Base-by-base conservation (phyloP, 371 early-diverging fungal genomes). In the Mortierella sp. region DNA sequence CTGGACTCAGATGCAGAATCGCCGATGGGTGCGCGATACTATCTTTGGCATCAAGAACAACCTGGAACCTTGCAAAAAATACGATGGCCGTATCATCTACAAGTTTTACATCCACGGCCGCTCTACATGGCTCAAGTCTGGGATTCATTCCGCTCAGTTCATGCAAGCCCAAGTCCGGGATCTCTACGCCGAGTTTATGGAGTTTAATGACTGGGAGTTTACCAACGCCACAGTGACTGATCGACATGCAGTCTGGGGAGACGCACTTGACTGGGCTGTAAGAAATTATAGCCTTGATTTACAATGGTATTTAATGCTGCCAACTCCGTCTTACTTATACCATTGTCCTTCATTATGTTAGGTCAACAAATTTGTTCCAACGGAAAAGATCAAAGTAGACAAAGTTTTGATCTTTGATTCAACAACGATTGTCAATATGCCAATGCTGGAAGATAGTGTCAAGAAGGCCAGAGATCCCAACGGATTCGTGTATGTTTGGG, bases 181-280 rank as follows among this genome's bases (percentile, higher is more conserved):
- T 4, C 87, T 86, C 39, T 86, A 88, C 68, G 85, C 84, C 5
- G 90, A 90, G 64, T 86, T 86, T 45, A 90, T 88, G 87, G 90
- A 90, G 74, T 88, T 84, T 75, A 73, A 85, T 54, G 90, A 90
- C 70, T 67, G 45, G 32, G 37, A 18, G 72, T 87, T 78, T 78
- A 85, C 68, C 63, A 87, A 80, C 54, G 28, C 20, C 71, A 73
- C 66, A 55, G 86, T 54, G 24, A 77, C 45, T 32, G 77, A 63
- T 79, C 87, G 86, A 84, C 86, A 83, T 75, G 68, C 66, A 24
- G 24, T 84, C 62, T 75, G 80, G 78, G 72, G 59, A 49, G 69
- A 84, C 52, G 73, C 78, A 28, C 26, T 81, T 30, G 72, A 72
- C 14, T 76, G 80, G 70, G 78, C 75, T 43, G 83, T 81, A 73